Evolutionary conservation across 2,329 filamentous ascomycete genomes (phyloP).

Genomic region (Claviceps fusiformis): DNA sequence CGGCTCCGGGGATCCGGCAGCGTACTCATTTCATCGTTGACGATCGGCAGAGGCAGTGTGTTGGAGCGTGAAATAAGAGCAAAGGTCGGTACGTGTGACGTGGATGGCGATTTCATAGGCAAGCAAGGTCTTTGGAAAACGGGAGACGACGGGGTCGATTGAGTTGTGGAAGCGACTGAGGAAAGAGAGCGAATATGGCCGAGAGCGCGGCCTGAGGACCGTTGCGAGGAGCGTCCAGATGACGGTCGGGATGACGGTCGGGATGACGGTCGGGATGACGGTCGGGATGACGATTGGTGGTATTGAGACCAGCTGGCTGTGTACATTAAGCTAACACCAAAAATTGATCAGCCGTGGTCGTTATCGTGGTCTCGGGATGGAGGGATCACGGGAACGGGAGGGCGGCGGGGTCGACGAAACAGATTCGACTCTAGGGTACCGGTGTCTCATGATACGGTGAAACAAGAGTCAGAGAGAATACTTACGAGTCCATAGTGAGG

Average conservation of each 20-base stretch:
- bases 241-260: constrained; percentile 10
- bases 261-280: constrained; percentile 10
- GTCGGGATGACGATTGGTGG: constrained; percentile 12
- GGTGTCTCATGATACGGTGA: not conserved
- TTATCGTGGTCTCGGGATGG: not conserved
- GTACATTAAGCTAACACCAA: constrained; percentile 34
- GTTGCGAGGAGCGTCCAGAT: not conserved
- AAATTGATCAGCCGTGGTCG: constrained; percentile 8
- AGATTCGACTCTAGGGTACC: not conserved
- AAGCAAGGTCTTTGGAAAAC: constrained; percentile 20
- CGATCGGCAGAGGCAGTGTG: constrained; percentile 22
- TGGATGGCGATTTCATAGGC: constrained; percentile 23
- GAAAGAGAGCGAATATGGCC: constrained; percentile 41
- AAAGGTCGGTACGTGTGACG: constrained; percentile 25
- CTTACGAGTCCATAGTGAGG: not conserved
- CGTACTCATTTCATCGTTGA: constrained; percentile 53
- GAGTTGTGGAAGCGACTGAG: constrained; percentile 31
- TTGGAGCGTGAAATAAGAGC: constrained; percentile 16
- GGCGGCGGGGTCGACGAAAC: not conserved
- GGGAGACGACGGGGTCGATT: constrained; percentile 17
- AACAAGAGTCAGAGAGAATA: not conserved
- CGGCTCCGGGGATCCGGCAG: constrained; percentile 51
- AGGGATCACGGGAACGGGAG: not conserved
- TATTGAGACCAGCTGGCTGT: constrained; percentile 39
- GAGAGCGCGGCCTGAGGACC: constrained; percentile 17